Base-by-base conservation (phyloP, 352 stramenopile species). In the Phytophthora citricola region DNA sequence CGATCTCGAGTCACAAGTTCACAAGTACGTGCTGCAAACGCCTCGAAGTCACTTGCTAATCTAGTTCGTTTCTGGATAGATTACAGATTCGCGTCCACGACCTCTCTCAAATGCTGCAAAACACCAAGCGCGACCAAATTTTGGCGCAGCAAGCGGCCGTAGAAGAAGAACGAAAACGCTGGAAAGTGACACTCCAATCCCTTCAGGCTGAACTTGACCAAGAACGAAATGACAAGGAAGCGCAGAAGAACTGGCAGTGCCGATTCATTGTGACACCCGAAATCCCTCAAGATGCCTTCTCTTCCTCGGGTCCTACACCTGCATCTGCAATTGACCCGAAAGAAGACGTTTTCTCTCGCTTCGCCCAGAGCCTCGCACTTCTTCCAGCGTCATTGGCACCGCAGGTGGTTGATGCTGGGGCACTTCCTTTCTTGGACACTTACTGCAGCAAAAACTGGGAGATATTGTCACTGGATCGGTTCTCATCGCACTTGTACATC, bases 201-300 rank as follows among this genome's bases (percentile, higher is more conserved):
- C 60, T 93, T 8, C 61, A 90, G 46, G 22, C 47, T 9, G 71
- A 90, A 32, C 67, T 92, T 3, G 65, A 85, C 26, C 72, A 87
- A 54, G 78, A 91, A 55, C 81, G 76, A 38, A 85, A 91, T 61
- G 80, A 89, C 56, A 88, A 92, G 63, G 79, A 89, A 52, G 82
- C 80, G 0, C 81, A 93, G 41, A 85, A 81, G 10, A 52, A 60
- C 14, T 93, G 83, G 85, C 80, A 86, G 7, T 36, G 38, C 26
- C 78, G 79, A 54, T 91, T 91, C 34, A 73, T 71, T 32, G 9
- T 26, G 27, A 8, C 36, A 9, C 12, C 52, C 20, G 22, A 48
- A 40, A 26, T 26, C 26, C 14, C 47, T 20, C n/a, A 49, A 9
- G 61, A 67, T 32, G 34, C 8, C 8, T 57, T 68, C 10, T 17